Base-by-base conservation (phyloP, 495 filamentous ascomycete genomes). In the Aspergillus sclerotioniger region DNA sequence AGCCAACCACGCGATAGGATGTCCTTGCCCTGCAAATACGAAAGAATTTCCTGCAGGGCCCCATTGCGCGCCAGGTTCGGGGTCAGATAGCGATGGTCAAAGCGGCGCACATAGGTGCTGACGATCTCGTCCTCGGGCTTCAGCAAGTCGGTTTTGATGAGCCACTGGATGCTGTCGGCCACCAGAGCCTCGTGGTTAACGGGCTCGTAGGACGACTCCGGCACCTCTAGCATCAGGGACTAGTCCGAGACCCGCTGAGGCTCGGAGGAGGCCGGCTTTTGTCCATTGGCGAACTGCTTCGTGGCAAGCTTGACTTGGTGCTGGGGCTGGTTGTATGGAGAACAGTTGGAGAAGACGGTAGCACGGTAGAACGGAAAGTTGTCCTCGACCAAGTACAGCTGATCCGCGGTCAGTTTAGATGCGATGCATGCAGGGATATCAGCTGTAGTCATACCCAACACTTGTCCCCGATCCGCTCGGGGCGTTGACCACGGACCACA, bases 261-360 rank as follows among this genome's bases (percentile, higher is more conserved):
- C 63, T 87, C 82, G 48, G 77, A 79, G 67, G 77, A 86, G 25
- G 74, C 66, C 39, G 92, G 84, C 76, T 89, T 88, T 72, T 84
- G 87, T 74, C 94, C 94, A 61, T 96, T 80, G 31, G 91, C 94
- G 31, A 90, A 82, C 68, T 91, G 88, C 56, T 89, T 76, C 13
- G 94, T 98, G 45, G 91, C 83, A 35, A 99, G 87, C 80, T 95
- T 94, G 67, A 82, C 87, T 56, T 85, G 85, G 44, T 83, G 78
- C 53, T 86, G 78, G 16, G 94, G 94, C 77, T 98, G 94, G 80
- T 99, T 99, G 85, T 96, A 84, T 56, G 92, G 94, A 16, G 95
- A 98, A 83, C 98, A 99, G 86, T 99, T 99, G 77, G 94, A 98
- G 86, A 99, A 99, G 79, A 99, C 98, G 61, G 94, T 99, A 68